Evolutionary conservation across 305 asterid genomes (phyloP), one percentile per base, ranked within the genome.

Genomic region (Fraxinus nigra): DNA sequence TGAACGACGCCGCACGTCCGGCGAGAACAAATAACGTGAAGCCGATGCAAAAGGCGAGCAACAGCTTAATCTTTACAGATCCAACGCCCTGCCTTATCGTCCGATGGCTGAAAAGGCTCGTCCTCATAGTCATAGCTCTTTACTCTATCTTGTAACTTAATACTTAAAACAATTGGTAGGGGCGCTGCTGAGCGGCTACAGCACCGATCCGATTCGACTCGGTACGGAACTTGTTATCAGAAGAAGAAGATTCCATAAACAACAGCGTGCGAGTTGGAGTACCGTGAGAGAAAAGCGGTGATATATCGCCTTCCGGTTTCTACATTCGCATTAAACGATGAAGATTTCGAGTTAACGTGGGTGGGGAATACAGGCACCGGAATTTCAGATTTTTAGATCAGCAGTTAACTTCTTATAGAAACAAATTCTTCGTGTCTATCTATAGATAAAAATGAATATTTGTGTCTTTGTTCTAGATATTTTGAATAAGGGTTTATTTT

Each of bases 41-140:
- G 18, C 88, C 75, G 40, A 88, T 28, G 82, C 91, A 88, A 79
- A 89, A 92, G 38, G 81, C 72, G 10, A 93, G 85, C 88, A 91
- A 30, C 11, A 92, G 85, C 90, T 89, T 92, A 28, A 91, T 84
- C 89, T 85, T 90, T 80, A 89, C 88, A 79, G 97, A 90, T 90
- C 93, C 91, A 83, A 78, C 85, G 20, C 90, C 97, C 81, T 90
- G 95, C 86, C 93, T 86, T 33, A 88, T 82, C 70, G 89, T 86
- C 85, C 97, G 88, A 16, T 96, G 95, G 89, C 91, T 92, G 89
- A 88, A 88, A 13, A 90, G 92, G 82, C 94, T 78, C 80, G 90
- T 78, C 86, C 94, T 87, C 88, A 81, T 90, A 48, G 14, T 40
- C 75, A 69, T 69, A 28, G 74, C 51, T 76, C 82, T 65, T 26